A percentile compares a stretch with the other conserved stretches of the same genome.
Conservation (phyloP, 139 green algal species). For the Chloropicon primus region DNA sequence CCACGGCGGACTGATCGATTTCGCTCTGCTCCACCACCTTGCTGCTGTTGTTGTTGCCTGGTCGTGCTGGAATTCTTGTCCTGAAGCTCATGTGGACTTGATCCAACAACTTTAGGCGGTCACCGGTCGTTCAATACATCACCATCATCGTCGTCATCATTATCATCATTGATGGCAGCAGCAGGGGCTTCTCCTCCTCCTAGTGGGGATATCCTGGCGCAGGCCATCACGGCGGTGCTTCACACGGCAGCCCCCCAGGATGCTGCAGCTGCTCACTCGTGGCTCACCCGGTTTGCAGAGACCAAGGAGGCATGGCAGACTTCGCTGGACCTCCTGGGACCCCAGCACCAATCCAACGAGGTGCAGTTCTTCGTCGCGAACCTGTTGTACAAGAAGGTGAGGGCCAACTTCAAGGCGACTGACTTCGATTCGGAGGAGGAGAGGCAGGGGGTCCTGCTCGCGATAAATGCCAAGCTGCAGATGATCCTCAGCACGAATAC, state of each 20-base stretch:
- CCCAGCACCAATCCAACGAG: conserved; percentile 9
- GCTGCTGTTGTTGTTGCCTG: too few species aligned
- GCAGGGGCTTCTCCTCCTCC: too few species aligned
- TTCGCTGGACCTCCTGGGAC: conserved; percentile 23
- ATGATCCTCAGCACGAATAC: neutral
- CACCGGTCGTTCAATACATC: too few species aligned
- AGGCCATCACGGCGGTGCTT: neutral
- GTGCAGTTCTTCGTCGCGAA: conserved; percentile 43
- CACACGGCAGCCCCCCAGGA: neutral
- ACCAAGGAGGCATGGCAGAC: conserved; percentile 30
- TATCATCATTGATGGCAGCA: too few species aligned
- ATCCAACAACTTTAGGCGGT: too few species aligned
- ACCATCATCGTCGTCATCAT: too few species aligned
- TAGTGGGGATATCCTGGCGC: neutral
- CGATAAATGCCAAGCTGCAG: neutral
- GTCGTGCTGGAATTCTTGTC: too few species aligned
- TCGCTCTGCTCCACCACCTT: too few species aligned
- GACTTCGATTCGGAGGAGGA: conserved; percentile 20
- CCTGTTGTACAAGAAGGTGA: conserved; percentile 38
- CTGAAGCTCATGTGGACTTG: too few species aligned
- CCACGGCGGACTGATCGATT: too few species aligned
- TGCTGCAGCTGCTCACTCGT: conserved; percentile 24
- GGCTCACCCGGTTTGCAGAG: conserved; percentile 28
- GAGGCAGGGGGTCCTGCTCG: conserved; percentile 1
- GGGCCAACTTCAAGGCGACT: conserved; percentile 30